These are phyloP conservation scores for Apiospora kogelbergensis DNA, from an alignment of 2,329 filamentous ascomycete genomes.

Conservation along the genomic window DNA sequence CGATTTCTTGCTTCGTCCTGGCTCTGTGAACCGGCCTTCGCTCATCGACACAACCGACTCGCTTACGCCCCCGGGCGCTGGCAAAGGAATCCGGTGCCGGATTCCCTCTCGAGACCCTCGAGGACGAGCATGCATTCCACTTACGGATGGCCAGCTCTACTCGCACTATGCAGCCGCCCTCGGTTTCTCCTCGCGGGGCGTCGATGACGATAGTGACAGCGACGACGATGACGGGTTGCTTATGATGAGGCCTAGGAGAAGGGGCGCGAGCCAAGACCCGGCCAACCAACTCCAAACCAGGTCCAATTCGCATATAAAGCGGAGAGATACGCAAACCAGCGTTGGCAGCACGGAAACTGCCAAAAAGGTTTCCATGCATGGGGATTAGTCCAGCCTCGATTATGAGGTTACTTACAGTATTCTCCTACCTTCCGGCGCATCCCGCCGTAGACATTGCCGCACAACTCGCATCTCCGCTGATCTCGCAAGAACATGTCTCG, in stretches of 20 bases:
- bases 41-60: constrained; percentile 54
- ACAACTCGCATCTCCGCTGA: neutral
- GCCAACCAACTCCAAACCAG: constrained; percentile 30
- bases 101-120: constrained; percentile 45
- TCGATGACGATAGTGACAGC: constrained; percentile 48
- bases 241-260: constrained; percentile 54
- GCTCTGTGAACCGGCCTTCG: constrained; percentile 42
- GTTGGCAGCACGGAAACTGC: constrained; percentile 64
- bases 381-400: neutral
- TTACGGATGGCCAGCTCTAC: constrained; percentile 9
- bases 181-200: constrained; percentile 21
- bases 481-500: neutral
- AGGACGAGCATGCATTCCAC: constrained; percentile 26
- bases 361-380: constrained; percentile 48
- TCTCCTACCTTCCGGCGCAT: neutral
- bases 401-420: neutral
- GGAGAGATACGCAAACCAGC: constrained; percentile 61
- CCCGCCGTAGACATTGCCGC: neutral
- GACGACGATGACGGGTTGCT: constrained; percentile 52
- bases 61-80: constrained; percentile 51
- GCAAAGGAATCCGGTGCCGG: constrained; percentile 45
- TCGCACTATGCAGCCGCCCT: constrained; percentile 19
- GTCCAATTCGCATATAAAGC: constrained; percentile 37
- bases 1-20: constrained; percentile 55
- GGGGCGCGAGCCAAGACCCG: constrained; percentile 30